Conservation (phyloP, 1,284 basidiomycete species). For the Tilletia setariae region DNA sequence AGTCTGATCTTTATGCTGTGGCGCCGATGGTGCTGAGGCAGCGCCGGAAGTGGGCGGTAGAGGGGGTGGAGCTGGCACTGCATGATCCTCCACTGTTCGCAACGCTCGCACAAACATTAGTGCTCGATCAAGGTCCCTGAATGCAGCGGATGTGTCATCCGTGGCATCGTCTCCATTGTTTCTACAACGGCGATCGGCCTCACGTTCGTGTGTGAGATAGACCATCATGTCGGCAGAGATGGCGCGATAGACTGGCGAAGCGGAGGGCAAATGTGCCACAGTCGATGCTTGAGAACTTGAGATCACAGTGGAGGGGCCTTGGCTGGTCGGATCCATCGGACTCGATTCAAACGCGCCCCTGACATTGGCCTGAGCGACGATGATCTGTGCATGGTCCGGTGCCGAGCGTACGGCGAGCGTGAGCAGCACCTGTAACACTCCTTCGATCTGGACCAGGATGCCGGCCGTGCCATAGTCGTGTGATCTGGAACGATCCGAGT, state of each 20-base stretch:
- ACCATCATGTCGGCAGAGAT: not conserved
- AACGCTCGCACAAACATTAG: not conserved
- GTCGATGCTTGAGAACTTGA: too few species aligned
- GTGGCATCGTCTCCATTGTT: not conserved
- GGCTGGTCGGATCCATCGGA: not conserved
- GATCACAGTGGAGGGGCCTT: too few species aligned
- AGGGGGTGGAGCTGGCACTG: not conserved
- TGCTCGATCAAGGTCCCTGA: not conserved
- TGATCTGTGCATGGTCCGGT: not conserved
- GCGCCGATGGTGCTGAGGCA: too few species aligned
- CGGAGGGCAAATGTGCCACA: not conserved
- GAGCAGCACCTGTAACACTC: not conserved
- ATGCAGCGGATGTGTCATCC: not conserved
- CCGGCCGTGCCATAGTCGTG: not conserved
- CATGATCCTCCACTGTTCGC: not conserved
- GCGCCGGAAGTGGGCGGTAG: too few species aligned
- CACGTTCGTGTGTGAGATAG: not conserved
- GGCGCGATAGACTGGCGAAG: not conserved
- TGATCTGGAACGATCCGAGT: not conserved
- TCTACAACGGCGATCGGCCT: not conserved
- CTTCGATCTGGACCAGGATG: slow-evolving; percentile 8
- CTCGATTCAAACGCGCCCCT: not conserved
- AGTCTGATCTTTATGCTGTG: too few species aligned
- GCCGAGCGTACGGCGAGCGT: not conserved
- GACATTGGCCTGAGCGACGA: slow-evolving; percentile 1